Conservation (phyloP, 495 filamentous ascomycete species). For the Pyrenopolyporus hunteri region DNA sequence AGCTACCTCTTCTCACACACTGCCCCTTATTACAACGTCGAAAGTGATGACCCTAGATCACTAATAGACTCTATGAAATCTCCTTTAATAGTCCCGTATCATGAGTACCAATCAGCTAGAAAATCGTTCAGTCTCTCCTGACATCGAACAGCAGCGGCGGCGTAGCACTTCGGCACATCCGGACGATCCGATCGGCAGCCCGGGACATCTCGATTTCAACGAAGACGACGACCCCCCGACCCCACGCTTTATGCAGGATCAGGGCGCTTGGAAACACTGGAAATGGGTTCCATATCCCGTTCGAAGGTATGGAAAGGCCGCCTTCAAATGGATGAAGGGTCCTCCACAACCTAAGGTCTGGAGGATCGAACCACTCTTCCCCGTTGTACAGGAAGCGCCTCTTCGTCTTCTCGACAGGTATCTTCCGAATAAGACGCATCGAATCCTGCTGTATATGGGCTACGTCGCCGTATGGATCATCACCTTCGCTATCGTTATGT, state of each 20-base stretch:
- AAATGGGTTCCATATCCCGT: slow-evolving; percentile 59
- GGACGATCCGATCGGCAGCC: slow-evolving; percentile 28
- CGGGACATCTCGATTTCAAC: slow-evolving; percentile 32
- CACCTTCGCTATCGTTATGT: slow-evolving; percentile 70
- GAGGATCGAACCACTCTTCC: slow-evolving; percentile 72
- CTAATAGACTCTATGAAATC: slow-evolving; percentile 6
- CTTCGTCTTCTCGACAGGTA: slow-evolving; percentile 64
- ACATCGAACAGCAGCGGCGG: slow-evolving; percentile 40
- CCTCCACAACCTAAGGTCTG: slow-evolving; percentile 68
- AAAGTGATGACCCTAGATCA: background rate
- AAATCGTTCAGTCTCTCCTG: slow-evolving; percentile 30
- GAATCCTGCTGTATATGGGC: slow-evolving; percentile 61
- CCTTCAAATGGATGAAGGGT: slow-evolving; percentile 71
- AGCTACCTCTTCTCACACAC: background rate
- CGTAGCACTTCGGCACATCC: slow-evolving; percentile 24
- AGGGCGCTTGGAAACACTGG: slow-evolving; percentile 39
- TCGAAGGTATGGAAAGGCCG: slow-evolving; percentile 48
- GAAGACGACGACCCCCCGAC: slow-evolving; percentile 38
- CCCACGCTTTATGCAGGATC: slow-evolving; percentile 51
- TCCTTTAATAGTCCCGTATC: slow-evolving; percentile 13
- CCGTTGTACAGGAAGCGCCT: slow-evolving; percentile 70
- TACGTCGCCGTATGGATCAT: slow-evolving; percentile 75
- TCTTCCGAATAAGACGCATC: slow-evolving; percentile 67
- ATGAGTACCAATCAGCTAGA: slow-evolving; percentile 40
- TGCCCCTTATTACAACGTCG: background rate